phyloP scores from a whole-genome alignment of 2,329 filamentous ascomycete genomes.

The Alternaria sp. region DNA sequence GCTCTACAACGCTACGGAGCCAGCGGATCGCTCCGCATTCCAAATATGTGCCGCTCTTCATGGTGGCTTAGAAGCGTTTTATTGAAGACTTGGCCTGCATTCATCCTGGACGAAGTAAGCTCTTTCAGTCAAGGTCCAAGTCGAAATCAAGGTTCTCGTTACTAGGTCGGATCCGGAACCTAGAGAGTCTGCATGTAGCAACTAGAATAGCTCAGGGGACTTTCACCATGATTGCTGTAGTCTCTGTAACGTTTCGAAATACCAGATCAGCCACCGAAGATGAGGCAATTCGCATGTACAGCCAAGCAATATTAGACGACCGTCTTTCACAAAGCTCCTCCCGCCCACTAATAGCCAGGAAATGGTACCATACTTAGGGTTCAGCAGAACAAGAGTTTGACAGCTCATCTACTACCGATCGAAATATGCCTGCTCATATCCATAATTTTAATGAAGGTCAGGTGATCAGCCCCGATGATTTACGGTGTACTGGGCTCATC shows the following conservation, averaged over 20 bases:
- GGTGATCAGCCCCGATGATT: conserved; percentile 19
- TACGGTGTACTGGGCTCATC: conserved; percentile 5
- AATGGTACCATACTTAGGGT: conserved; percentile 14
- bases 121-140: background rate
- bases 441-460: conserved; percentile 21
- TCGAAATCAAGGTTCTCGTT: background rate
- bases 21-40: conserved; percentile 42
- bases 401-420: conserved; percentile 15
- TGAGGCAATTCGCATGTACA: background rate
- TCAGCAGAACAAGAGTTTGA: conserved; percentile 8
- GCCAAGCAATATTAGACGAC: background rate
- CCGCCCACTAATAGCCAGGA: conserved; percentile 1
- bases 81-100: conserved; percentile 27
- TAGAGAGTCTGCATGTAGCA: background rate
- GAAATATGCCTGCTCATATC: conserved; percentile 32
- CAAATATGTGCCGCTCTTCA: conserved; percentile 29
- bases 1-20: conserved; percentile 19
- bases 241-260: background rate
- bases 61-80: conserved; percentile 25
- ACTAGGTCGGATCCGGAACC: background rate
- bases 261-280: background rate
- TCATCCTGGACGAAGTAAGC: background rate
- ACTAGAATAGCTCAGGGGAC: background rate
- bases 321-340: background rate
- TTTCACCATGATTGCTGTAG: background rate